Evolutionary conservation across 2,329 filamentous ascomycete genomes (phyloP), one percentile per base, ranked within the genome.

Genomic region (Neonectria faginata): DNA sequence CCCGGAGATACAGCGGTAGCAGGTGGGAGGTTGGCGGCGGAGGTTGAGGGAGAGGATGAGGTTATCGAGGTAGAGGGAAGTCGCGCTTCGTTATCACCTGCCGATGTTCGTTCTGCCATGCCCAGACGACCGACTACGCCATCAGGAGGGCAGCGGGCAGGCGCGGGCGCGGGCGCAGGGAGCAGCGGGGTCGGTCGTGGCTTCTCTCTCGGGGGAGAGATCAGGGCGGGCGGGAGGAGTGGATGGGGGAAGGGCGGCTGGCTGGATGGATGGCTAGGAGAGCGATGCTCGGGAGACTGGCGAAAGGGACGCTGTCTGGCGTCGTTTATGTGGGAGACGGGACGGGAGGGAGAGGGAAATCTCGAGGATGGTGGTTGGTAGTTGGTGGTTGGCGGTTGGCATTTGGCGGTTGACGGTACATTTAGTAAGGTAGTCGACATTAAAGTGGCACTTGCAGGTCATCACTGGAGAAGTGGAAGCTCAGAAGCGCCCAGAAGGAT

Each of bases 51-150:
- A 65, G 74, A 72, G 41, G 68, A 72, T 66, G 74, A 72, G 65
- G 76, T 70, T 75, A 73, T 76, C 72, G 78, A 75, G 72, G 78
- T 71, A 71, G 80, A 78, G 74, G 82, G 82, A 79, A 83, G 82
- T 82, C 81, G 84, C 83, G 81, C 81, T 81, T 85, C 82, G 84
- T 85, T 84, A 79, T 86, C 83, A 80, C 82, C 81, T 84, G 78
- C 77, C 78, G 77, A 74, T 79, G 80, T 88, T 88, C 83, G 86
- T 85, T 88, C 86, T 88, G 86, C 86, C 87, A 89, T 89, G 85
- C 79, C 79, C 78, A 74, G 84, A 86, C 86, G 50, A 64, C 61
- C 61, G 50, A 64, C 70, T 88, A 89, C 86, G 86, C 86, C 86
- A 89, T 89, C 79, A 82, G 85, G 82, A 84, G 81, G 79, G 79